Evolutionary conservation across 306 rosid genomes (phyloP), one percentile per base, ranked within the genome.

Genomic region (Dalbergia cultrata): DNA sequence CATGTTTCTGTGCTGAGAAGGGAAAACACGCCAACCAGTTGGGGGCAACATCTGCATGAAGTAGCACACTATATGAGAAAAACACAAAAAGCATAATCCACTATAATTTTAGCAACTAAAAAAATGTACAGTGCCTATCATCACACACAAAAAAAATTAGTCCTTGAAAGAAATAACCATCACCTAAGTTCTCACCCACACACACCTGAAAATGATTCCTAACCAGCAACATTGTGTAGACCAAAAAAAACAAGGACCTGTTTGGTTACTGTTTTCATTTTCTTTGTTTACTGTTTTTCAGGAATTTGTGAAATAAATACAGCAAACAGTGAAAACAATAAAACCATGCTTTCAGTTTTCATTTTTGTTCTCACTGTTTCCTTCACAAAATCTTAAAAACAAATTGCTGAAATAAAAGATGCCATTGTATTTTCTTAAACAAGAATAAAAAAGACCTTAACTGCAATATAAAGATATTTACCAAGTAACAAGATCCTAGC

Each of bases 21-120:
- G 98, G 91, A 81, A 95, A 89, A 83, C 98, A 93, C 14, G 88
- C 90, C 78, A 93, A 85, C 99, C 99, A 95, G 75, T 86, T 88
- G 64, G 96, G 78, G 67, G 98, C 94, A 86, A 95, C 84, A 80
- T 95, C 99, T 95, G 96, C 87, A 88, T 5, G 74, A 66, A 82
- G 53, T 65, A 69, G 44, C 88, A 88, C 33, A 74, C 22, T 17
- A 39, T 45, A 52, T 61, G 47, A 80, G 86, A 80, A 65, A 84
- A 34, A 57, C 58, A 18, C 44, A 70, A 52, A 64, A 22, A 76
- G 53, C 19, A 75, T 71, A 65, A 80, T 47, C 49, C 83, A 67
- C 65, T 21, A 31, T 43, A 34, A 70, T 11, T 39, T 52, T 22
- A 57, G 45, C 37, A 34, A 39, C 62, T n/a, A 7, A 43, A 43